Evolutionary conservation across 805 yeast genomes (phyloP), one percentile per base, ranked within the genome.

Genomic region (Lachancea sp.): DNA sequence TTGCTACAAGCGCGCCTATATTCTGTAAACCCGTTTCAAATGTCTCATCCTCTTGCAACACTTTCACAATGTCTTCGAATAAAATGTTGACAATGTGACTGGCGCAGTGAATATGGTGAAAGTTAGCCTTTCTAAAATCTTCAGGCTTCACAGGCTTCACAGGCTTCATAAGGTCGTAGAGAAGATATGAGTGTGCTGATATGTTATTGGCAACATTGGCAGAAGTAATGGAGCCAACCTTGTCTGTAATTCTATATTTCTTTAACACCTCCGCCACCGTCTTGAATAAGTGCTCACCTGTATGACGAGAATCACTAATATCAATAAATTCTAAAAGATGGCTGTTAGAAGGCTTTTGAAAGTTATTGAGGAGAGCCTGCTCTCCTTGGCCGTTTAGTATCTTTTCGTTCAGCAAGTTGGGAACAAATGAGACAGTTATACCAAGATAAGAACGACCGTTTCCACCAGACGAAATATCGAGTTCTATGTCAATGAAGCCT

Each of bases 261-360:
- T 15, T 6, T 17, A 41, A 36, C 12, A 33, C 16, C 6, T 19
- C 16, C 12, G 11, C 11, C n/a, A 19, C 28, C 12, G n/a, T 12
- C 7, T 12, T 22, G 18, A 19, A 33, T 7, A 33, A n/a, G 12
- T 22, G 35, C 17, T 34, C 42, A 11, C 46, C 25, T 8, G 25
- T 23, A 23, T 23, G 25, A 8, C 25, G 8, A 8, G 11, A 8
- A 23, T 23, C 25, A 23, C 25, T 23, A 23, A 23, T 23, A 23
- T 23, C 41, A 23, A 42, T 23, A 29, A 45, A 39, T 28, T 29
- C 43, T 35, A 42, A 35, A 13, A 45, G n/a, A 25, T 45, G 48
- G 28, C 28, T 20, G 17, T 33, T 33, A 8, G 6, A 12, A 7
- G 16, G 28, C 25, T 19, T 12, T 8, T 22, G 17, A 33, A 19